Conservation (phyloP, 2,329 filamentous ascomycete species). For the Coniella lustricola region DNA sequence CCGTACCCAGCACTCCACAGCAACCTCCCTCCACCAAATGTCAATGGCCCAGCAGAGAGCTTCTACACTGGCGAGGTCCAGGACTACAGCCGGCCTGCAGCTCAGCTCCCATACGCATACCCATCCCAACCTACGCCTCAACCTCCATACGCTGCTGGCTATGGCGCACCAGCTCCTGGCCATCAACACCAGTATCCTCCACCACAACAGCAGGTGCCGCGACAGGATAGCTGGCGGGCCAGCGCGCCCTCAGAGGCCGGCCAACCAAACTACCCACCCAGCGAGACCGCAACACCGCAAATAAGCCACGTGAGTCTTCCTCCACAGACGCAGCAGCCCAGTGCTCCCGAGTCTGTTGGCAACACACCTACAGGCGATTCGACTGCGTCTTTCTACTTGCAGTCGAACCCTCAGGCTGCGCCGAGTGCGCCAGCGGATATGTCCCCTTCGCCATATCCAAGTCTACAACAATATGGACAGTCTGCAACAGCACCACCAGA, state of each 20-base stretch:
- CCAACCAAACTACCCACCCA: constrained; percentile 26
- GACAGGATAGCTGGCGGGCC: constrained; percentile 45
- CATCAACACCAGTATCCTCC: constrained; percentile 37
- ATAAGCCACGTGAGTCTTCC: constrained; percentile 26
- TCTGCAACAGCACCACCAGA: constrained; percentile 28
- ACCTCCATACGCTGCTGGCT: constrained; percentile 34
- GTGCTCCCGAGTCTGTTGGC: constrained; percentile 26
- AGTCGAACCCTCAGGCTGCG: constrained; percentile 30
- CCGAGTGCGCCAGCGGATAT: constrained; percentile 35
- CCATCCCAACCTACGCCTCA: constrained; percentile 38
- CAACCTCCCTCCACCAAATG: constrained; percentile 37
- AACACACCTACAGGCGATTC: constrained; percentile 39
- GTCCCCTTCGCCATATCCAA: constrained; percentile 45
- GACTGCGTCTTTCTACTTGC: constrained; percentile 52
- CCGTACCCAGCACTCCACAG: constrained; percentile 67
- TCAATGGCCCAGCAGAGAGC: constrained; percentile 58
- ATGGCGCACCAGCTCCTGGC: constrained; percentile 35
- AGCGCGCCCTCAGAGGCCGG: constrained; percentile 31
- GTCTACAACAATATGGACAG: constrained; percentile 29
- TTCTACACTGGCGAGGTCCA: constrained; percentile 69
- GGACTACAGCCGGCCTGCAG: constrained; percentile 40
- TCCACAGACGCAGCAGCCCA: constrained; percentile 22
- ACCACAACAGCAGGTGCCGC: constrained; percentile 38
- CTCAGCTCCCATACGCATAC: constrained; percentile 46
- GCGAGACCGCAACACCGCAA: constrained; percentile 25